A percentile compares a stretch with the other conserved stretches of the same genome.
phyloP scores from a whole-genome alignment of 805 yeast species.

The Candida endomychidarum region DNA sequence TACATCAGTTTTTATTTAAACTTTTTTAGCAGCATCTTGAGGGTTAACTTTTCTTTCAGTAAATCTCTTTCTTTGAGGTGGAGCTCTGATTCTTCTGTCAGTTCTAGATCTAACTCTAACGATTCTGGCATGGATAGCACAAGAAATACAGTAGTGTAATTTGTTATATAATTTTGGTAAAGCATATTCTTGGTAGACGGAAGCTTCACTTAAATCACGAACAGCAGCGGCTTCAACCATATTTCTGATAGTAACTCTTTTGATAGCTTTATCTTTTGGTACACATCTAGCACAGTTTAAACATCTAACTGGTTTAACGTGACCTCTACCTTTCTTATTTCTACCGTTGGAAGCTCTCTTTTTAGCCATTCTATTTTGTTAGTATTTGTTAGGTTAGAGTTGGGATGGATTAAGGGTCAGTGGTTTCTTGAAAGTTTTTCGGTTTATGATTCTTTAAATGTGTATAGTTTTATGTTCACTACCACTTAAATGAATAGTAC shows the following conservation, averaged over 20 bases:
- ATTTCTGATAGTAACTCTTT: slow-evolving; percentile 99
- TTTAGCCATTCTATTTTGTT: slow-evolving; percentile 79
- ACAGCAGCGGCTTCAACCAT: slow-evolving; percentile 99
- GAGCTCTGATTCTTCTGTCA: slow-evolving; percentile 98
- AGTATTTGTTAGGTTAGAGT: slow-evolving; percentile 17
- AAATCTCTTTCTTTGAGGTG: slow-evolving; percentile 99
- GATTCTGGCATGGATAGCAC: slow-evolving; percentile 99
- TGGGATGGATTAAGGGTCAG: neutral
- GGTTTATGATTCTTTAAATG: too few species aligned
- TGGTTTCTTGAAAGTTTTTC: too few species aligned
- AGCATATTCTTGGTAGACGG: slow-evolving; percentile 98
- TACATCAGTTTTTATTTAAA: slow-evolving; percentile 26
- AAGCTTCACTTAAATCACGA: slow-evolving; percentile 99
- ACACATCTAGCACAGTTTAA: slow-evolving; percentile 99
- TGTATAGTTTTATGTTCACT: too few species aligned
- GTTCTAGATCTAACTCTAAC: slow-evolving; percentile 99
- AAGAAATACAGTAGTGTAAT: slow-evolving; percentile 99
- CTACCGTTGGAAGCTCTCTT: slow-evolving; percentile 99
- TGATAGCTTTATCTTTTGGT: slow-evolving; percentile 99
- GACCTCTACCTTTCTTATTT: slow-evolving; percentile 99
- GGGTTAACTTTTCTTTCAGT: slow-evolving; percentile 95
- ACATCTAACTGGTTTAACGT: slow-evolving; percentile 99
- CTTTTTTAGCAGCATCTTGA: slow-evolving; percentile 96
- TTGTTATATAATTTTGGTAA: slow-evolving; percentile 99
- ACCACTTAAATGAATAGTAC: too few species aligned